Evolutionary conservation across 2,329 filamentous ascomycete species (phyloP).

Genomic region (Scedosporium apiospermum): DNA sequence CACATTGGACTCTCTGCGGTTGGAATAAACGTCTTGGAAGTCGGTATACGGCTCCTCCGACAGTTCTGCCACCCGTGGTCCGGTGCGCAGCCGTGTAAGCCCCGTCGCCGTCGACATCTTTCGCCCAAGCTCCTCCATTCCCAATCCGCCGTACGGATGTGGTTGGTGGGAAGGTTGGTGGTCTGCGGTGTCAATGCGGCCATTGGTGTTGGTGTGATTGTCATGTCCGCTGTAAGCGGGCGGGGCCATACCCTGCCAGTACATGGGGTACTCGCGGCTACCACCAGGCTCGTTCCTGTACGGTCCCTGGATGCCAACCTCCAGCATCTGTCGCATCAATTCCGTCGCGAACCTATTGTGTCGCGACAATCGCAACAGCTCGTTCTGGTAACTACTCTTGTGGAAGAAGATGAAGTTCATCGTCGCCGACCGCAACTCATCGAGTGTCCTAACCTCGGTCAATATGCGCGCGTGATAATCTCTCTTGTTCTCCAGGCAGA

Average conservation of each 20-base stretch:
- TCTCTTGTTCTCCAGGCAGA: constrained; percentile 75
- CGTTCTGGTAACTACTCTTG: constrained; percentile 95
- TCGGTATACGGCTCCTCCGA: constrained; percentile 25
- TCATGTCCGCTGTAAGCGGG: constrained; percentile 11
- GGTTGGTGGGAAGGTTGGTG: neutral
- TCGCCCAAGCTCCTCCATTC: neutral
- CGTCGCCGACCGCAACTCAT: constrained; percentile 74
- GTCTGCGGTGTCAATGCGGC: neutral
- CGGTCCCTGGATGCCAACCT: constrained; percentile 78
- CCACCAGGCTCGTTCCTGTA: constrained; percentile 51
- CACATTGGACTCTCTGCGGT: neutral
- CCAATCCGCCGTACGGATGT: neutral
- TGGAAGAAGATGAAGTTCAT: constrained; percentile 96
- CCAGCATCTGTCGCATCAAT: constrained; percentile 76
- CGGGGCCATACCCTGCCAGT: constrained; percentile 28
- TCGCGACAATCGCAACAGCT: constrained; percentile 76
- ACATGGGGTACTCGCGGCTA: constrained; percentile 59
- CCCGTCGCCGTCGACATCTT: constrained; percentile 2
- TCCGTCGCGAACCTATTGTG: constrained; percentile 94
- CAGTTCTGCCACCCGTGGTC: constrained; percentile 13
- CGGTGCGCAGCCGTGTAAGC: constrained; percentile 3
- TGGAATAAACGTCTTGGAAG: constrained; percentile 32
- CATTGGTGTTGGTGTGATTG: neutral
- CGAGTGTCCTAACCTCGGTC: constrained; percentile 71
- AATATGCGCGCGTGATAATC: constrained; percentile 83